These are phyloP conservation scores for Phytopythium chamaehyphon DNA, from an alignment of 352 stramenopile genomes.

Conservation along the genomic window DNA sequence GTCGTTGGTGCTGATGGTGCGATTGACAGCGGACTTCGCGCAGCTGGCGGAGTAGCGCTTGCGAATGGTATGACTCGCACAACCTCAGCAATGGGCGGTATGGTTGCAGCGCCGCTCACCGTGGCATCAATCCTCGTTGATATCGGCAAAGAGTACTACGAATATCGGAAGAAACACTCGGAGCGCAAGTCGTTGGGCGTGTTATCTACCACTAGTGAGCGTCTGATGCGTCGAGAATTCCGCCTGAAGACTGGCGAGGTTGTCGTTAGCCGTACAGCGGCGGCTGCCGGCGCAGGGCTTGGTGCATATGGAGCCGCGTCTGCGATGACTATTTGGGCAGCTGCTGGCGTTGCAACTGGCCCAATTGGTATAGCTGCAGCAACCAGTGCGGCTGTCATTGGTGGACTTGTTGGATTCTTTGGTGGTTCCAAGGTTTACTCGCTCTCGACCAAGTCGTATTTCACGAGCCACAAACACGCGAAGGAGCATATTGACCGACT, in stretches of 20 bases:
- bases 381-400: constrained; percentile 74
- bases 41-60: constrained; percentile 65
- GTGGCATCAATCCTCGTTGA: constrained; percentile 86
- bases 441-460: constrained; percentile 67
- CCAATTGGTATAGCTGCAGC: constrained; percentile 74
- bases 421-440: constrained; percentile 77
- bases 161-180: constrained; percentile 75
- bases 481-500: constrained; percentile 85
- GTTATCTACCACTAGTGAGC: constrained; percentile 66
- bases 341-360: constrained; percentile 65
- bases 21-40: constrained; percentile 80
- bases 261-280: constrained; percentile 67
- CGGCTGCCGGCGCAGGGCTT: constrained; percentile 67
- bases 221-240: constrained; percentile 82
- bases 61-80: constrained; percentile 73
- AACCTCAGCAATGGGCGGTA: constrained; percentile 46
- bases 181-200: constrained; percentile 64
- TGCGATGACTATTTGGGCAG: constrained; percentile 72
- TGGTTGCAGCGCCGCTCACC: constrained; percentile 66
- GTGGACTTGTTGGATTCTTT: constrained; percentile 81
- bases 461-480: constrained; percentile 67
- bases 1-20: constrained; percentile 65
- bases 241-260: constrained; percentile 78
- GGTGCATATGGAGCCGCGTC: constrained; percentile 73
- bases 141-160: constrained; percentile 83